phyloP scores from a whole-genome alignment of 2,329 filamentous ascomycete genomes.

The Botryosphaeria dothidea region DNA sequence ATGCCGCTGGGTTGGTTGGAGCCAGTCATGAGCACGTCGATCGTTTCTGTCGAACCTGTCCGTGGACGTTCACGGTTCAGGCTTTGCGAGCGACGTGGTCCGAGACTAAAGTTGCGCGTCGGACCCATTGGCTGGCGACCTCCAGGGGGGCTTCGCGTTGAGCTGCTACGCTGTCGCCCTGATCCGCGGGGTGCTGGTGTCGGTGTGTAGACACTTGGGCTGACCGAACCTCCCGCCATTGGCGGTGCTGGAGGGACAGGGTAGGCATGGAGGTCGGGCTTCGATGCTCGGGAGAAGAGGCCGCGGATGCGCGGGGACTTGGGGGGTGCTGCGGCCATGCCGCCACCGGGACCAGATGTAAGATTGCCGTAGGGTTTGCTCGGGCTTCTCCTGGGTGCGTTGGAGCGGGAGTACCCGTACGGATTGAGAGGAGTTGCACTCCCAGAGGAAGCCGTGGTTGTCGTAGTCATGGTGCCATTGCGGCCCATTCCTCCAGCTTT shows the following conservation, averaged over 20 bases:
- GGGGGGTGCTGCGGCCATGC: constrained; percentile 13
- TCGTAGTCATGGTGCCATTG: constrained; percentile 28
- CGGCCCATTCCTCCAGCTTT: constrained; percentile 28
- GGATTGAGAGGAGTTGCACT: constrained; percentile 7
- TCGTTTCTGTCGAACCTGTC: constrained; percentile 44
- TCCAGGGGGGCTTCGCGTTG: not conserved
- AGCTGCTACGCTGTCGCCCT: constrained; percentile 6
- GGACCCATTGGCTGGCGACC: constrained; percentile 7
- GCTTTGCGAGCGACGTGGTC: constrained; percentile 11
- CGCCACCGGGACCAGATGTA: constrained; percentile 7
- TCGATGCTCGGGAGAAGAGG: not conserved
- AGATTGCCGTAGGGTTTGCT: constrained; percentile 16
- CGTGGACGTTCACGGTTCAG: constrained; percentile 25
- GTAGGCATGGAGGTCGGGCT: not conserved
- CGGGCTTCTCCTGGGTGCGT: not conserved
- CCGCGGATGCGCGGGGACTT: constrained; percentile 11
- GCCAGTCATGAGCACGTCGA: constrained; percentile 46
- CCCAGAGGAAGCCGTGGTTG: not conserved
- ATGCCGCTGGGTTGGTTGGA: constrained; percentile 20
- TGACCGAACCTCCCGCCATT: not conserved
- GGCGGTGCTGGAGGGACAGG: not conserved
- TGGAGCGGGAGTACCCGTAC: constrained; percentile 8
- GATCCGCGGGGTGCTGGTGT: not conserved
- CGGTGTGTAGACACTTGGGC: constrained; percentile 12
- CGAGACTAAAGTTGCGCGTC: constrained; percentile 15